Conservation (phyloP, 371 early-diverging fungal species). For the Mortierella sp. region DNA sequence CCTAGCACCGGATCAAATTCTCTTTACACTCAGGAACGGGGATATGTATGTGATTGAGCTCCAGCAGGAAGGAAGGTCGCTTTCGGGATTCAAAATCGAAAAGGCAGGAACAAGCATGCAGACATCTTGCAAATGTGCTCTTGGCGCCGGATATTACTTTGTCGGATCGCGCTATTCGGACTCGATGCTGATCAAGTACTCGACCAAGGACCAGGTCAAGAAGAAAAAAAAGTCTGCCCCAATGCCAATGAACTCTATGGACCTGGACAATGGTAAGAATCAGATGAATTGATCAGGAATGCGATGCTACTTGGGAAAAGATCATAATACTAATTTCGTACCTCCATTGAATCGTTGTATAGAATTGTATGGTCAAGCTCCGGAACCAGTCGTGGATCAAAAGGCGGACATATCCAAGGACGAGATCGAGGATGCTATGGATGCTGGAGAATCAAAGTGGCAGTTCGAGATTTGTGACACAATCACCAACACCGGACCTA, state of each 20-base stretch:
- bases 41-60: constrained; percentile 80
- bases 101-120: constrained; percentile 62
- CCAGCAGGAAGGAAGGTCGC: constrained; percentile 75
- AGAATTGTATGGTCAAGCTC: constrained; percentile 64
- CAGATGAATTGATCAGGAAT: not conserved
- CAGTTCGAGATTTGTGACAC: constrained; percentile 83
- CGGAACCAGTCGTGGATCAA: constrained; percentile 29
- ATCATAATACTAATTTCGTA: not conserved
- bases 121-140: constrained; percentile 73
- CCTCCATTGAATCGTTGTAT: not conserved
- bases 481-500: constrained; percentile 85
- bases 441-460: constrained; percentile 58
- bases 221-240: constrained; percentile 44
- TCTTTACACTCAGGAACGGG: constrained; percentile 76
- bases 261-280: constrained; percentile 53
- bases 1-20: constrained; percentile 66
- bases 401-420: constrained; percentile 43
- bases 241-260: constrained; percentile 36
- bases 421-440: constrained; percentile 49
- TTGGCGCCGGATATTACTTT: constrained; percentile 81
- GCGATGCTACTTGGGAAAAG: not conserved
- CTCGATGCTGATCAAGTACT: constrained; percentile 82
- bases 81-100: constrained; percentile 62
- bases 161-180: constrained; percentile 87
- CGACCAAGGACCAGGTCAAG: constrained; percentile 63